phyloP scores from a whole-genome alignment of 2,329 filamentous ascomycete genomes.

The Aspergillus oerlinghausenensis region DNA sequence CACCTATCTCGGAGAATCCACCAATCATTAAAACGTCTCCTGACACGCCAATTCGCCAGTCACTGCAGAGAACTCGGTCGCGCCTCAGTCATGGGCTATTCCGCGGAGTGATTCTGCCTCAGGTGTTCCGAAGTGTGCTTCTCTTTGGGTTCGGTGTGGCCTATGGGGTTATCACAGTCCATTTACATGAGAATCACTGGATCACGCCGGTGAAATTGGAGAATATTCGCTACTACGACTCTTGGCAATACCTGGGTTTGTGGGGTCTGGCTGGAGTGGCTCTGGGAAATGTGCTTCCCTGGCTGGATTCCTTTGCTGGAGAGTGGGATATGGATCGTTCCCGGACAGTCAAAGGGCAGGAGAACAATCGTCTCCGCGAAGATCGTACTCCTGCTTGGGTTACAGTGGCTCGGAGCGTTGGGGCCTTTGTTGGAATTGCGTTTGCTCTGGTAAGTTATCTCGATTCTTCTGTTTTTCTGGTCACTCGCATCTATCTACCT shows the following conservation, averaged over 20 bases:
- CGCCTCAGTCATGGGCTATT: slow-evolving; percentile 36
- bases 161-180: slow-evolving; percentile 77
- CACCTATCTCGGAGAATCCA: slow-evolving; percentile 49
- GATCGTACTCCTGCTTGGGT: slow-evolving; percentile 58
- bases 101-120: slow-evolving; percentile 47
- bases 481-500: neutral
- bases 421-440: slow-evolving; percentile 68
- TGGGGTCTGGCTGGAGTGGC: slow-evolving; percentile 79
- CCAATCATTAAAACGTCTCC: slow-evolving; percentile 36
- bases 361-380: slow-evolving; percentile 26
- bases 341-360: slow-evolving; percentile 20
- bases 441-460: slow-evolving; percentile 67
- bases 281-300: slow-evolving; percentile 75
- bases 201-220: slow-evolving; percentile 60
- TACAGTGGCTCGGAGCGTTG: slow-evolving; percentile 62
- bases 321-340: slow-evolving; percentile 41
- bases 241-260: slow-evolving; percentile 66
- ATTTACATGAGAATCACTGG: slow-evolving; percentile 65
- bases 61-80: slow-evolving; percentile 30
- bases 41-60: slow-evolving; percentile 20
- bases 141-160: slow-evolving; percentile 75
- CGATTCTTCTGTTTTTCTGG: neutral
- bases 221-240: slow-evolving; percentile 47
- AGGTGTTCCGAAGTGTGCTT: slow-evolving; percentile 56
- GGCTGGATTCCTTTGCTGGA: slow-evolving; percentile 74